Base-by-base conservation (phyloP, 192 early-diverging fungal species). In the Chytriomyces sp. region DNA sequence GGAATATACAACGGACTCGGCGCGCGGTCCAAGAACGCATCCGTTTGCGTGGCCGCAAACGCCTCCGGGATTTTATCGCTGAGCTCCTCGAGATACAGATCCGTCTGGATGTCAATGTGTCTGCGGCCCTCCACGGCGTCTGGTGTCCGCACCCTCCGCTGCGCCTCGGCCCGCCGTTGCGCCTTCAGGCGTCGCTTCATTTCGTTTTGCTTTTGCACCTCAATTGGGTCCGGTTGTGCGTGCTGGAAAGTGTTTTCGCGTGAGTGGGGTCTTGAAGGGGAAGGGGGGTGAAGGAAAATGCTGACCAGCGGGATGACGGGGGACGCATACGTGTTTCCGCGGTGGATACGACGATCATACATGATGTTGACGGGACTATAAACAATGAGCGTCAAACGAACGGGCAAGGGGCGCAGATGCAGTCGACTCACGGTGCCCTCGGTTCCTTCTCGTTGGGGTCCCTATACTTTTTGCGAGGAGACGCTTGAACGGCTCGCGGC, bases 41-140 rank as follows among this genome's bases (percentile, higher is more conserved):
- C 87, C 14, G 87, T 88, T 64, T 88, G 87, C 0, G 87, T 88
- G 12, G 81, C 80, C 0, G 85, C 87, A 76, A 72, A 75, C n/a
- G 87, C 81, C 60, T 88, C 87, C 41, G 87, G 87, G 19, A 88
- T 82, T 64, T 88, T 88, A 72, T 88, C 87, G 44, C 62, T 70
- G 30, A 88, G 75, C 61, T 88, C 87, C 62, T 88, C 87, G 33
- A 88, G 74, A 69, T 88, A 88, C 3, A 88, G 67, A 36, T 88
- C 87, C n/a, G 87, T 88, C 71, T 88, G 87, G 39, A 88, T 79
- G 65, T 88, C 87, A 36, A 81, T 74, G 74, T 88, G 87, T 54
- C 72, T 76, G 17, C 87, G 75, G n/a, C 87, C 87, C 22, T 82
- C 80, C 5, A 87, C 84, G 8, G 87, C 80, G 4, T 88, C 87